Evolutionary conservation across 441 rosid genomes (phyloP).

Genomic region (Syzygium syzygioides): DNA sequence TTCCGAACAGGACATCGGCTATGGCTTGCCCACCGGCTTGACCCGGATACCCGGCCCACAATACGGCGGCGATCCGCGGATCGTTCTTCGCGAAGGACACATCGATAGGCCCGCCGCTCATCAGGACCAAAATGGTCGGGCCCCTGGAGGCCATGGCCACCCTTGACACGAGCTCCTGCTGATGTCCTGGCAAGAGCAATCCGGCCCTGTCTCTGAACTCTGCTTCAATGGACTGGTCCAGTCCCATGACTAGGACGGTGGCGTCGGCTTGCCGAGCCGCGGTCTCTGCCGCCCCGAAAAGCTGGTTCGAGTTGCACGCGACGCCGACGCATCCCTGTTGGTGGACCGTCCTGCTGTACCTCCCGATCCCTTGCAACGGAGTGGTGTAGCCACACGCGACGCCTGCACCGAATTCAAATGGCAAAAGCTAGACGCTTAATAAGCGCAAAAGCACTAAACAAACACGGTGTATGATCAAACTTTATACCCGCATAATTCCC

Average conservation of each 20-base stretch:
- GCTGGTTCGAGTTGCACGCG: conserved; percentile 27
- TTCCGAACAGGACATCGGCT: conserved; percentile 54
- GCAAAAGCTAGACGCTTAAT: neutral
- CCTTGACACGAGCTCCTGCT: conserved; percentile 55
- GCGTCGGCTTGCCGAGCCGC: conserved; percentile 56
- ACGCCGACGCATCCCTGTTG: conserved; percentile 45
- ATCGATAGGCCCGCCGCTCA: conserved; percentile 69
- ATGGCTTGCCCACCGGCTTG: conserved; percentile 74
- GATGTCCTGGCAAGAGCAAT: conserved; percentile 50
- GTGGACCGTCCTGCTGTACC: conserved; percentile 44
- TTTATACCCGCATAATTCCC: conserved; percentile 63
- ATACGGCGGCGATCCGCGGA: conserved; percentile 45
- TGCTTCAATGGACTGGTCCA: conserved; percentile 65
- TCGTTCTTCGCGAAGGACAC: conserved; percentile 56
- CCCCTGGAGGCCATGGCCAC: conserved; percentile 56
- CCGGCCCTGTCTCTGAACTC: conserved; percentile 46
- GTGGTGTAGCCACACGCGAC: conserved; percentile 52
- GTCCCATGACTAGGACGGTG: conserved; percentile 56
- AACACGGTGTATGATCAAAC: neutral
- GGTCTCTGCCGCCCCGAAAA: conserved; percentile 35
- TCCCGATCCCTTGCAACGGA: conserved; percentile 53
- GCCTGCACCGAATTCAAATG: conserved; percentile 16
- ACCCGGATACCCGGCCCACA: conserved; percentile 80
- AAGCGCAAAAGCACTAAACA: neutral
- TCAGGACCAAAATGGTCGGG: conserved; percentile 44